Percentiles rank a stretch among this genome's conserved stretches.
Conservation (phyloP, 495 filamentous ascomycete species). For the Neurospora sp. region DNA sequence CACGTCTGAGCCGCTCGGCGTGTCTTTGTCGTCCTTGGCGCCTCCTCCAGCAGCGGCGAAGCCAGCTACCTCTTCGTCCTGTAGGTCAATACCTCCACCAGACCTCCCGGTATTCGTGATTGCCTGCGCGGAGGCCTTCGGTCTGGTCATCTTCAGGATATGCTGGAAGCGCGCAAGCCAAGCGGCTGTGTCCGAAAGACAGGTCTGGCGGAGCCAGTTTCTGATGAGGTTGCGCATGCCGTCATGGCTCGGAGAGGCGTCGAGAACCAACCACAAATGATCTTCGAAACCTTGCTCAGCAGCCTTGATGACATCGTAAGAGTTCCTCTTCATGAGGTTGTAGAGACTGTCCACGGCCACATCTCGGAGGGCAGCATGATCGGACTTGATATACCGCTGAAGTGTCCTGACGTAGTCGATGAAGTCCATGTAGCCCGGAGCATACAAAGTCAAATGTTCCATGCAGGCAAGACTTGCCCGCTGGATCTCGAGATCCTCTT, state of each 20-base stretch:
- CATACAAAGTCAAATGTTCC: constrained; percentile 89
- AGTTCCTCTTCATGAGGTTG: constrained; percentile 89
- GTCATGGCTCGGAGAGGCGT: constrained; percentile 61
- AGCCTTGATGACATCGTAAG: constrained; percentile 61
- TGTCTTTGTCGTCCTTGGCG: constrained; percentile 51
- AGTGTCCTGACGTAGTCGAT: constrained; percentile 69
- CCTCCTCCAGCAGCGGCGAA: constrained; percentile 64
- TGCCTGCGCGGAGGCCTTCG: constrained; percentile 43
- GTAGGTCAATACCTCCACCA: constrained; percentile 56
- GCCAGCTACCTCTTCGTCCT: constrained; percentile 93
- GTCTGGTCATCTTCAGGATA: constrained; percentile 76
- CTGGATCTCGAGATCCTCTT: constrained; percentile 62
- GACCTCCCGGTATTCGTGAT: constrained; percentile 38
- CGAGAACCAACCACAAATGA: constrained; percentile 80
- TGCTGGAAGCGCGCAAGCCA: constrained; percentile 87
- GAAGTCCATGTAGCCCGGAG: constrained; percentile 76
- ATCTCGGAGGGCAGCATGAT: constrained; percentile 55
- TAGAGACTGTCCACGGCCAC: constrained; percentile 82
- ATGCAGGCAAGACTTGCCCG: constrained; percentile 71
- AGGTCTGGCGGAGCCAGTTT: constrained; percentile 86
- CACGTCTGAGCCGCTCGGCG: constrained; percentile 55
- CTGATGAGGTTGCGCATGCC: constrained; percentile 72
- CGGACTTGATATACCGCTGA: constrained; percentile 64
- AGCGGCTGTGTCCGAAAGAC: constrained; percentile 58
- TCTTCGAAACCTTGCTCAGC: constrained; percentile 75